Evolutionary conservation across 208 protist species (phyloP).

Genomic region (Endotrypanum monterogeii): DNA sequence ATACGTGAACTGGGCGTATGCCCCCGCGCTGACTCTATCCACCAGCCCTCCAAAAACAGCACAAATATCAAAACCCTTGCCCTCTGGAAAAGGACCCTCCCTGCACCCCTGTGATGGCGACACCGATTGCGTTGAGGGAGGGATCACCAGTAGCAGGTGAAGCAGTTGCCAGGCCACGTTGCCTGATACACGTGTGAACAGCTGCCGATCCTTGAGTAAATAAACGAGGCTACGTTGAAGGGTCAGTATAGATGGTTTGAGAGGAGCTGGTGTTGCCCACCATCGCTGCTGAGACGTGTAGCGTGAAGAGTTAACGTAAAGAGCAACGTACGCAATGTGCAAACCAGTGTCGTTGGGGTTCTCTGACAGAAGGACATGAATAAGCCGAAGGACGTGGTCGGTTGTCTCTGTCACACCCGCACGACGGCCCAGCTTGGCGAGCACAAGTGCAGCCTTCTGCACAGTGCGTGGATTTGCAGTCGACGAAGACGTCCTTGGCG

Average conservation of each 20-base stretch:
- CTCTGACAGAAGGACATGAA: slow-evolving; percentile 16
- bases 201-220: neutral
- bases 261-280: slow-evolving; percentile 9
- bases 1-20: slow-evolving; percentile 25
- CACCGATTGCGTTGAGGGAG: neutral
- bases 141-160: slow-evolving; percentile 22
- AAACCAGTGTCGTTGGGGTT: slow-evolving; percentile 35
- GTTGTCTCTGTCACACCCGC: slow-evolving; percentile 10
- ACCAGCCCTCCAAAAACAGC: neutral
- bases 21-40: slow-evolving; percentile 6
- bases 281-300: slow-evolving; percentile 13
- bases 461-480: slow-evolving; percentile 25
- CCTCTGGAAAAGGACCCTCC: neutral
- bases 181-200: slow-evolving; percentile 7
- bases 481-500: neutral
- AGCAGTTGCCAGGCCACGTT: slow-evolving; percentile 35
- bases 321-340: slow-evolving; percentile 49
- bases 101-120: neutral
- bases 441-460: slow-evolving; percentile 60
- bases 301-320: slow-evolving; percentile 36
- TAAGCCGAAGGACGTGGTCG: slow-evolving; percentile 40
- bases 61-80: slow-evolving; percentile 10
- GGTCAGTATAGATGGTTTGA: slow-evolving; percentile 9
- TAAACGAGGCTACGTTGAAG: slow-evolving; percentile 1
- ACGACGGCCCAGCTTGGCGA: slow-evolving; percentile 51